Percentiles rank a stretch among this genome's conserved stretches.
Evolutionary conservation across 306 rosid genomes (phyloP).

Genomic region (Trichosanthes truncata): DNA sequence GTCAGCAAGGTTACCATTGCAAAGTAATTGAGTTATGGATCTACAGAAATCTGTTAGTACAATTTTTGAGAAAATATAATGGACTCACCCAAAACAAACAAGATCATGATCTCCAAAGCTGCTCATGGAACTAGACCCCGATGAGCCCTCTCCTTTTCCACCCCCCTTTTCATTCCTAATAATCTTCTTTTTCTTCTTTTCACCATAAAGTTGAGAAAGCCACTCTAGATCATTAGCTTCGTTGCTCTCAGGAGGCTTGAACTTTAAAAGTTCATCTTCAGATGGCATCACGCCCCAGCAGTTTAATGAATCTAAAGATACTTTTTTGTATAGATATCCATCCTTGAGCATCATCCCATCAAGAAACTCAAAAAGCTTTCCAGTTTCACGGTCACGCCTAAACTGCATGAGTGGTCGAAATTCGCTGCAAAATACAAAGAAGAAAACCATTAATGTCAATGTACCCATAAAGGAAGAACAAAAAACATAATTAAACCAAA

Average conservation of each 20-base stretch:
- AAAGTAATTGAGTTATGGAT: neutral
- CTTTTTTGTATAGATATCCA: conserved; percentile 79
- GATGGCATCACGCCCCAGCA: conserved; percentile 79
- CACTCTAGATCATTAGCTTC: conserved; percentile 66
- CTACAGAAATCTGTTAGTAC: neutral
- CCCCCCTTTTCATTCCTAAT: conserved; percentile 39
- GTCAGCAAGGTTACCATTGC: conserved; percentile 6
- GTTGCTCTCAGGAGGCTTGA: conserved; percentile 47
- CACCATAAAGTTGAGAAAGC: conserved; percentile 87
- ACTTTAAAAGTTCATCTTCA: conserved; percentile 73
- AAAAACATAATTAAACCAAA: neutral
- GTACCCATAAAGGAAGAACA: neutral
- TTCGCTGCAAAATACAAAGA: conserved; percentile 39
- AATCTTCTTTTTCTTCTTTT: conserved; percentile 40
- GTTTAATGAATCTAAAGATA: conserved; percentile 68
- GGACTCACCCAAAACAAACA: conserved; percentile 82
- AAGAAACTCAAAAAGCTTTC: conserved; percentile 51
- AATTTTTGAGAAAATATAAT: conserved; percentile 12
- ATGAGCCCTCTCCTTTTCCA: conserved; percentile 66
- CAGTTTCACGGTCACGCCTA: conserved; percentile 68
- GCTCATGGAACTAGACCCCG: conserved; percentile 31
- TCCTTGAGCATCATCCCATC: conserved; percentile 77
- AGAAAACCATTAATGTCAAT: conserved; percentile 12
- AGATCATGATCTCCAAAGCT: conserved; percentile 60
- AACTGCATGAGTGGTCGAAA: conserved; percentile 76